Percentiles rank a stretch among this genome's conserved stretches.
phyloP scores from a whole-genome alignment of 352 stramenopile genomes.

The Phytopythium montanum region DNA sequence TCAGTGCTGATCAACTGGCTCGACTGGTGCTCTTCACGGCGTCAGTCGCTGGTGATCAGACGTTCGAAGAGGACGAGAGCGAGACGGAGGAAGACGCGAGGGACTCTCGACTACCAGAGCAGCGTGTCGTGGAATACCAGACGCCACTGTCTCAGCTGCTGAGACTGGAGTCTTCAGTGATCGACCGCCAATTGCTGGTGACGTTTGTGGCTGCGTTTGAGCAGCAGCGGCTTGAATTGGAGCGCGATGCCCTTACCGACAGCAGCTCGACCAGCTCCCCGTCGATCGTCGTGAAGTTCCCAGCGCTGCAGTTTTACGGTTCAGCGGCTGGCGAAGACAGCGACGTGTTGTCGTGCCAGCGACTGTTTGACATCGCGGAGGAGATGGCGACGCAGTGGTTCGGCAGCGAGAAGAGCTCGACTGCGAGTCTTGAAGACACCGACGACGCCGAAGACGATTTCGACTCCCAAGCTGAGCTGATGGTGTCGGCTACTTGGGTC shows the following conservation, averaged over 20 bases:
- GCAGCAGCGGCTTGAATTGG: constrained; percentile 4
- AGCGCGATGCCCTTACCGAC: background rate
- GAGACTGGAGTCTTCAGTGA: background rate
- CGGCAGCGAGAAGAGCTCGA: background rate
- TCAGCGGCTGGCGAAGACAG: background rate
- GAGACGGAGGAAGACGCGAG: background rate
- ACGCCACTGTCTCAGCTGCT: background rate
- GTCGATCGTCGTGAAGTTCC: background rate
- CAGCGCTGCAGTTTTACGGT: constrained; percentile 10
- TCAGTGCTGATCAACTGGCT: constrained; percentile 31
- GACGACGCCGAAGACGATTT: constrained; percentile 12
- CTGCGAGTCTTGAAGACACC: background rate
- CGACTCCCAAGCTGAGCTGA: constrained; percentile 18
- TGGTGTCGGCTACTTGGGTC: constrained; percentile 27
- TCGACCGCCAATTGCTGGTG: background rate
- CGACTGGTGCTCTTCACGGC: constrained; percentile 45
- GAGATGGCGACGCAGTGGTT: constrained; percentile 9
- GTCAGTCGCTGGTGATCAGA: background rate
- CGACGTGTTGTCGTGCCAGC: constrained; percentile 12
- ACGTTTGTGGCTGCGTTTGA: constrained; percentile 8
- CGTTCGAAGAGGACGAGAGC: too few species aligned
- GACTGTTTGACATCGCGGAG: constrained; percentile 19
- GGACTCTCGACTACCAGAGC: background rate
- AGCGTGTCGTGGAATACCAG: background rate
- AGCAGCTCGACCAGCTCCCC: background rate